Conservation (phyloP, 148 eudicot species). For the Chenopodium quinoa region DNA sequence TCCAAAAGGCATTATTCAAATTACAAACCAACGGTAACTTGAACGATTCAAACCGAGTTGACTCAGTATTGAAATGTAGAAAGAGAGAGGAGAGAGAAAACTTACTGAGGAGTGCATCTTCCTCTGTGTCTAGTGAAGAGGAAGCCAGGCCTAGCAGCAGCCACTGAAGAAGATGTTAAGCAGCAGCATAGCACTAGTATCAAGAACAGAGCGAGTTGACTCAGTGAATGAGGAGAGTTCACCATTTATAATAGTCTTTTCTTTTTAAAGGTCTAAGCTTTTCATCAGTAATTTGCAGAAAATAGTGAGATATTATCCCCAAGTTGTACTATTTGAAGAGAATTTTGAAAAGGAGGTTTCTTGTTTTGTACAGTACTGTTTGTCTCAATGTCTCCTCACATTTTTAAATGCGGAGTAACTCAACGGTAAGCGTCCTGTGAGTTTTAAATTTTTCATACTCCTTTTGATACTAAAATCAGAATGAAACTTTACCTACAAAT, state of each 20-base stretch:
- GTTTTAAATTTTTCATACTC: too few relatives aligned
- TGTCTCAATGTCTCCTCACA: not conserved
- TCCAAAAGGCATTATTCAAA: too few relatives aligned
- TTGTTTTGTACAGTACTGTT: not conserved
- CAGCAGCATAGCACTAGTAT: not conserved
- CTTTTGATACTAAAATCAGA: too few relatives aligned
- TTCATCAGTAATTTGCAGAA: not conserved
- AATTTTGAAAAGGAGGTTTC: not conserved
- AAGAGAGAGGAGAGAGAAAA: too few relatives aligned
- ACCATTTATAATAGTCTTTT: constrained; percentile 10
- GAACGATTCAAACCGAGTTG: not conserved
- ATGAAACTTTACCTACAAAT: too few relatives aligned
- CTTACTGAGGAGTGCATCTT: constrained; percentile 48
- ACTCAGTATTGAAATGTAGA: not conserved
- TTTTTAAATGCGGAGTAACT: too few relatives aligned
- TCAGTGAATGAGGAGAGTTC: constrained; percentile 12
- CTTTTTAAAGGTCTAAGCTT: not conserved
- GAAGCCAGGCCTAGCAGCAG: constrained; percentile 28
- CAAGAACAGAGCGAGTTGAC: constrained; percentile 19
- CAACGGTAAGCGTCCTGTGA: too few relatives aligned
- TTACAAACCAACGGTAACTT: not conserved
- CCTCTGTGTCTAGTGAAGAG: constrained; percentile 35
- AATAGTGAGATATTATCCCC: not conserved
- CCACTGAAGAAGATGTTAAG: constrained; percentile 11
- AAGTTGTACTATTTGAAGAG: too few relatives aligned